These are phyloP conservation scores for Taiozyma sp. DNA, from an alignment of 1,139 yeast species.

Conservation along the genomic window DNA sequence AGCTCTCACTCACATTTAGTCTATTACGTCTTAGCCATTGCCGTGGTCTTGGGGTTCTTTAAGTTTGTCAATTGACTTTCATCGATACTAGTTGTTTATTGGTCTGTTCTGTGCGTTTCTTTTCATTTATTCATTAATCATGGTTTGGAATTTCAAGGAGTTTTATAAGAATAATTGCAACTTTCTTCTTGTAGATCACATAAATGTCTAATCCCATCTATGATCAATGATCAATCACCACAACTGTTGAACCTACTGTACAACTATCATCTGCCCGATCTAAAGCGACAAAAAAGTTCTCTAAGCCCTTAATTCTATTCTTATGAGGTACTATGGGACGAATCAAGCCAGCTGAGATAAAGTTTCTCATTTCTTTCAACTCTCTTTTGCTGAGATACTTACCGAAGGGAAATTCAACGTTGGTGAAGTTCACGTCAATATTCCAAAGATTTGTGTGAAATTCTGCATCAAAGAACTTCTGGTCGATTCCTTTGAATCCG, in stretches of 20 bases:
- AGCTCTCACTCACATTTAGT: conserved; percentile 22
- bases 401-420: not conserved
- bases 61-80: conserved; percentile 10
- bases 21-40: conserved; percentile 28
- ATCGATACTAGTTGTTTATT: not conserved
- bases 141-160: not conserved
- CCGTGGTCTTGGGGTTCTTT: conserved; percentile 25
- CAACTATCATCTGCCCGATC: not conserved
- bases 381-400: not conserved
- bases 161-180: not conserved
- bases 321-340: not conserved
- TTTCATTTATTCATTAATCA: not conserved
- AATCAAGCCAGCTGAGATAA: not conserved
- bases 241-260: not conserved
- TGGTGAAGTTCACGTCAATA: not conserved
- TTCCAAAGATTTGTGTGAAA: not conserved
- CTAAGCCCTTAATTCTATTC: not conserved
- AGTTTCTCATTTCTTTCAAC: not conserved
- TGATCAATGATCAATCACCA: not conserved
- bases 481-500: not conserved
- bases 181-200: too few species aligned
- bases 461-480: not conserved
- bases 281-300: not conserved
- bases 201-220: too few species aligned
- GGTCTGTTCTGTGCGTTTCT: not conserved